phyloP scores from a whole-genome alignment of 1,284 basidiomycete species.

The Puccinia novopanici region DNA sequence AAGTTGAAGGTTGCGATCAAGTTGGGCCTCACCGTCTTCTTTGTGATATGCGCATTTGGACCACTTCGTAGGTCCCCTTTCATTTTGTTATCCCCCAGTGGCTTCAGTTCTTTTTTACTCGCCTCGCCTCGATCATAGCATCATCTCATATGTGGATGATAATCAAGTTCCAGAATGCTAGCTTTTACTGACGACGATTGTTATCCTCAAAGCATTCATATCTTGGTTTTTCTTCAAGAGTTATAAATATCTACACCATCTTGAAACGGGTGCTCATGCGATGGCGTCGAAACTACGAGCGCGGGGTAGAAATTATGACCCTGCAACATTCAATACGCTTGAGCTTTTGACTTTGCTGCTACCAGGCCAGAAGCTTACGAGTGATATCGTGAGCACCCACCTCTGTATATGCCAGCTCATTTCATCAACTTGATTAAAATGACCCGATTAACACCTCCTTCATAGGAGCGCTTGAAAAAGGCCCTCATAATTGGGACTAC shows the following conservation, averaged over 20 bases:
- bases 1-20: background rate
- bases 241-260: background rate
- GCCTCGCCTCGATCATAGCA: background rate
- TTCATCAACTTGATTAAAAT: background rate
- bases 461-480: background rate
- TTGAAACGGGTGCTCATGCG: background rate
- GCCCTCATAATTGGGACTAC: background rate
- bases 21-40: constrained; percentile 1
- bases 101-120: background rate
- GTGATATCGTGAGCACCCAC: background rate
- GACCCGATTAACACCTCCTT: background rate
- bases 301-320: background rate
- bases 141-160: background rate
- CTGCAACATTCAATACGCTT: background rate
- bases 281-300: background rate
- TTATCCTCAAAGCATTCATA: background rate
- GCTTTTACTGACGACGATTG: background rate
- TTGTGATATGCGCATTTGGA: background rate
- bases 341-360: background rate
- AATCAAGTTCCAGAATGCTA: background rate
- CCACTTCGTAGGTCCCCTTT: constrained; percentile 19
- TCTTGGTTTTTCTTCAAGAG: background rate
- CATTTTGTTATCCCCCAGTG: background rate
- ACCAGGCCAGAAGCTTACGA: background rate
- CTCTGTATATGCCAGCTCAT: background rate